Base-by-base conservation (phyloP, 2,329 filamentous ascomycete species). In the Aspergillus chevalieri region DNA sequence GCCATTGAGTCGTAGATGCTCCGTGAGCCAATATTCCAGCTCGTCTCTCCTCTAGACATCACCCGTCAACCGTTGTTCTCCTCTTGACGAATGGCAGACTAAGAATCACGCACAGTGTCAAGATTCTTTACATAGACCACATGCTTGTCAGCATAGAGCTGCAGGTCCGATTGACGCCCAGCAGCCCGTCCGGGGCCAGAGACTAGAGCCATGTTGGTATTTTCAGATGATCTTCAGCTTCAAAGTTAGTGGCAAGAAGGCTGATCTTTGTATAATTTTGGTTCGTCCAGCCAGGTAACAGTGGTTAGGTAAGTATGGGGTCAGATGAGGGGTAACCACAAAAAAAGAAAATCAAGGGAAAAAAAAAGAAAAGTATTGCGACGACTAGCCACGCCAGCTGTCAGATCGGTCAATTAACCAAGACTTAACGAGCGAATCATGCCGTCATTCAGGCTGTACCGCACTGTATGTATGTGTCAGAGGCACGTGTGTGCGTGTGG, bases 1-100 rank as follows among this genome's bases (percentile, higher is more conserved):
- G 42, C 93, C 93, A 67, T 93, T 96, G 50, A 98, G 80, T 53
- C 93, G 89, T 58, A 98, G 79, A 68, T 98, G 93, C 72, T 98
- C 92, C 12, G 93, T 98, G 66, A 97, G 78, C 87, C 92, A 96
- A 75, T 97, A 98, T 70, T 96, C 90, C 61, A 95, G 84, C 72
- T 96, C 89, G 77, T 97, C 90, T 74, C 87, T 90, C 66, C 87
- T 85, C 83, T 86, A 73, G 17, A 60, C 63, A 74, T 72, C 63
- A 64, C 51, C 53, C 55, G 62, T 63, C 62, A 65, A 65, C 56
- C 56, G 57, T 54, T 54, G 51, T 53, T 53, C 50, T 48, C 53
- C 47, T 47, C 51, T 51, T 45, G 36, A 49, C 55, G 53, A 54
- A 57, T 48, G 10, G 17, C 38, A 53, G 50, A 52, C 50, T 54